phyloP scores from a whole-genome alignment of 257 asterid genomes.

The Paulownia fortunei region DNA sequence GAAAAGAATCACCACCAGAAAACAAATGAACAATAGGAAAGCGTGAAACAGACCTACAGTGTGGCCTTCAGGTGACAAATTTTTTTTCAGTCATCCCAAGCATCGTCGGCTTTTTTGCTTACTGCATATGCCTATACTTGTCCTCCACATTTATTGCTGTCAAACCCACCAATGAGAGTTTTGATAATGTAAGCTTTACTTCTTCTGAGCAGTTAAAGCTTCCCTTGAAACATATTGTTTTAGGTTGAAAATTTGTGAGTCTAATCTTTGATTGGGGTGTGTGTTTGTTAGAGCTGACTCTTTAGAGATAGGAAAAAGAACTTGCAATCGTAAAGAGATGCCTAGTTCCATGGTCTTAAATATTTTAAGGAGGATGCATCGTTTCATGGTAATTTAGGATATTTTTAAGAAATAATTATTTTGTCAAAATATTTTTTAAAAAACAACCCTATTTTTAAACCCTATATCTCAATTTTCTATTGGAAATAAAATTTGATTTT shows the following conservation, averaged over 20 bases:
- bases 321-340: too few species aligned
- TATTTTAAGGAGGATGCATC: too few species aligned
- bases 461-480: too few species aligned
- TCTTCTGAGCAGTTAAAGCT: slow-evolving; percentile 74
- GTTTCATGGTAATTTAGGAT: too few species aligned
- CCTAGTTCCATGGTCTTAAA: too few species aligned
- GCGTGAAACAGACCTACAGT: not conserved
- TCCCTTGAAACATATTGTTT: slow-evolving; percentile 41
- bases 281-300: not conserved
- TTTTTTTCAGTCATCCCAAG: slow-evolving; percentile 75
- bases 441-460: too few species aligned
- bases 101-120: slow-evolving; percentile 70
- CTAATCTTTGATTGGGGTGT: not conserved
- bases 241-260: not conserved
- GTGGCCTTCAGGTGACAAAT: not conserved
- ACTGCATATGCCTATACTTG: slow-evolving; percentile 72
- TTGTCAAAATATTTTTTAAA: too few species aligned
- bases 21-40: too few species aligned
- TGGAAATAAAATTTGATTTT: too few species aligned
- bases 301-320: not conserved
- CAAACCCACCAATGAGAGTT: slow-evolving; percentile 49
- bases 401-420: too few species aligned
- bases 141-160: slow-evolving; percentile 71
- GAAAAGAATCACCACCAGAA: not conserved
- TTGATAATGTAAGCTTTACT: slow-evolving; percentile 52